Base-by-base conservation (phyloP, 1,284 basidiomycete genomes). In the Apiotrichum domesticum region DNA sequence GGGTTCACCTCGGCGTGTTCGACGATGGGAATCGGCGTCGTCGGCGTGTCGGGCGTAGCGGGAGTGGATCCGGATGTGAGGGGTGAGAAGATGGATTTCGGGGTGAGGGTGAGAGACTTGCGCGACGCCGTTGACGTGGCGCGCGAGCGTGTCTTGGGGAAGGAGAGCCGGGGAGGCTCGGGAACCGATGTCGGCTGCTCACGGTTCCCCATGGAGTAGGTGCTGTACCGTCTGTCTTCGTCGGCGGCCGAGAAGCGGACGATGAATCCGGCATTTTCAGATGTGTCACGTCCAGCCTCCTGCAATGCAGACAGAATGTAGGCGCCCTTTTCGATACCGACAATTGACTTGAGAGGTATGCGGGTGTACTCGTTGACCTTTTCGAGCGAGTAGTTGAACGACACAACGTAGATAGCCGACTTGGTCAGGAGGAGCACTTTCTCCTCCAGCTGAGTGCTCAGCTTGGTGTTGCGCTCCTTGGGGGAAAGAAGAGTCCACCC, bases 401-500 rank as follows among this genome's bases (percentile, higher is more conserved):
- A 84, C 60, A 86, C 80, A 51, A 87, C 81, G 70, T 88, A 88
- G 13, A 88, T 70, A 4, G 86, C 86, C 49, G 77, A 78, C 35
- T 71, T 79, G 43, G 82, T 87, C 74, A 98, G 72, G 0, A 98
- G 78, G 7, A 97, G 65, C 3, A 98, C 85, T 72, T 97, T 97
- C 79, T 98, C 94, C 76, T 96, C 93, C 64, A 88, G 90, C 67
- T 84, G 87, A 52, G 86, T 81, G 21, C 84, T 83, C n/a, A 87
- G 75, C 70, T 79, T 87, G 43, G 80, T 78, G 67, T 89, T 88
- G 45, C 89, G 70, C 58, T 88, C 84, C 61, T 85, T 82, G 0
- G 95, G 94, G 0, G 90, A 85, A 66, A 97, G 85, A 29, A 98
- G 72, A 0, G 92, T 97, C 94, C 95, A 98, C 1, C 91, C 95